Conservation (phyloP, 1,139 yeast species). For the Protomyces arabidopsidicola region DNA sequence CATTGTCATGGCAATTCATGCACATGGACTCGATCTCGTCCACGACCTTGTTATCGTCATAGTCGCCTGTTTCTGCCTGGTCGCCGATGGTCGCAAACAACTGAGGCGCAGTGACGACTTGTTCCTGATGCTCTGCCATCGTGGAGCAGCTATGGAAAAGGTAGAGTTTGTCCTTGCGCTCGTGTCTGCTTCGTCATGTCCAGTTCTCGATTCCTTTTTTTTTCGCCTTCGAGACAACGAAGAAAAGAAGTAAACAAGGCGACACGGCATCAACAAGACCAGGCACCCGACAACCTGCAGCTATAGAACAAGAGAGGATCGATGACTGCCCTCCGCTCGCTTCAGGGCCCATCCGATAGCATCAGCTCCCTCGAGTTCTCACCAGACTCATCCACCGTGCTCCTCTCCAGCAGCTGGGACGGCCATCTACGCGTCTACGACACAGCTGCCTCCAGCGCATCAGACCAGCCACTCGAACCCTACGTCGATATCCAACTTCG, state of each 20-base stretch:
- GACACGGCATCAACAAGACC: neutral
- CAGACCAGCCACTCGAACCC: conserved; percentile 34
- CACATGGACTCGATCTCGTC: conserved; percentile 82
- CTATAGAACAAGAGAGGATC: too few relatives aligned
- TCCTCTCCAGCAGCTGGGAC: conserved; percentile 44
- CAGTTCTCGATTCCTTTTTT: neutral
- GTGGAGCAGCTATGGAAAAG: neutral
- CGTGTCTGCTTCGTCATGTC: too few relatives aligned
- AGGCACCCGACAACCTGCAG: too few relatives aligned
- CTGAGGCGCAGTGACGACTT: conserved; percentile 11
- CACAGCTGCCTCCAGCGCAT: conserved; percentile 35
- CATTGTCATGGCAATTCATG: conserved; percentile 88
- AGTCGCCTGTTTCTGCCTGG: conserved; percentile 5
- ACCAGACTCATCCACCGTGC: conserved; percentile 25
- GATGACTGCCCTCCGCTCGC: neutral
- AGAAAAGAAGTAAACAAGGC: neutral
- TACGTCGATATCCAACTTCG: conserved; percentile 35
- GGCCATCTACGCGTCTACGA: conserved; percentile 38
- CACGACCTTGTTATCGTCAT: conserved; percentile 25
- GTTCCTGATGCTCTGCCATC: neutral
- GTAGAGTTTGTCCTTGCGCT: neutral
- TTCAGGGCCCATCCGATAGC: conserved; percentile 27
- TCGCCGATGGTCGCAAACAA: conserved; percentile 23
- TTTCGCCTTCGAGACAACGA: neutral
- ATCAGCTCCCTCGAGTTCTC: conserved; percentile 29